A percentile compares a stretch with the other conserved stretches of the same genome.
These are phyloP conservation scores for Hymenotorrendiella dingleyae DNA, from an alignment of 2,329 filamentous ascomycete genomes.

Conservation along the genomic window DNA sequence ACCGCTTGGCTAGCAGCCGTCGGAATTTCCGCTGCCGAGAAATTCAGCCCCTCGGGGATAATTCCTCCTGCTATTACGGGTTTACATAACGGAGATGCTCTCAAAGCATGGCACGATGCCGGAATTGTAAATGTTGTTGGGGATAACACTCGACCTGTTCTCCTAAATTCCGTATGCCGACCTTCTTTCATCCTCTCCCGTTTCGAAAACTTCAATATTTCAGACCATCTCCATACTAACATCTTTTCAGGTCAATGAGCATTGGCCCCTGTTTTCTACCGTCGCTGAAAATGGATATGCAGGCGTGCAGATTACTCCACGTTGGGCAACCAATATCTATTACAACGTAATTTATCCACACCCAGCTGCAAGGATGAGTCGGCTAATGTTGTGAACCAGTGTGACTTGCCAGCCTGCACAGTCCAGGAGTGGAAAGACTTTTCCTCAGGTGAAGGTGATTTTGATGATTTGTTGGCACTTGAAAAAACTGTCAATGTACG, in stretches of 20 bases:
- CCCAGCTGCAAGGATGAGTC: no score
- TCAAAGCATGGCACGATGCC: conserved; percentile 51
- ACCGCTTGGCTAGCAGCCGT: conserved; percentile 50
- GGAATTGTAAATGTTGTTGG: conserved; percentile 55
- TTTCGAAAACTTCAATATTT: no score
- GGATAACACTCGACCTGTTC: conserved; percentile 51
- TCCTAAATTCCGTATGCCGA: conserved; percentile 42
- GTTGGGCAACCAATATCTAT: conserved; percentile 38
- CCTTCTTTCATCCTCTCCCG: not conserved
- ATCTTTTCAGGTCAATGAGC: conserved; percentile 26
- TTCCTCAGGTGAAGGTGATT: conserved; percentile 47
- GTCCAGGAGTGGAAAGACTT: conserved; percentile 50
- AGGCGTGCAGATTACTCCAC: conserved; percentile 50
- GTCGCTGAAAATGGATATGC: conserved; percentile 47
- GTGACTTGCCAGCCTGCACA: conserved; percentile 38
- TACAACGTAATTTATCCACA: conserved; percentile 4
- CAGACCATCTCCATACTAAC: not conserved
- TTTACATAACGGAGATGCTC: conserved; percentile 56
- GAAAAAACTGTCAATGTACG: conserved; percentile 48
- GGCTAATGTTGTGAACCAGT: not conserved
- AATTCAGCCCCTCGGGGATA: conserved; percentile 47
- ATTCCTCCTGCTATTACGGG: conserved; percentile 60
- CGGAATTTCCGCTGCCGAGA: conserved; percentile 39
- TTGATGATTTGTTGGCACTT: conserved; percentile 43
- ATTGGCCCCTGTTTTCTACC: conserved; percentile 50